These are phyloP conservation scores for Pseudogymnoascus destructans DNA, from an alignment of 2,329 filamentous ascomycete species.

Conservation along the genomic window DNA sequence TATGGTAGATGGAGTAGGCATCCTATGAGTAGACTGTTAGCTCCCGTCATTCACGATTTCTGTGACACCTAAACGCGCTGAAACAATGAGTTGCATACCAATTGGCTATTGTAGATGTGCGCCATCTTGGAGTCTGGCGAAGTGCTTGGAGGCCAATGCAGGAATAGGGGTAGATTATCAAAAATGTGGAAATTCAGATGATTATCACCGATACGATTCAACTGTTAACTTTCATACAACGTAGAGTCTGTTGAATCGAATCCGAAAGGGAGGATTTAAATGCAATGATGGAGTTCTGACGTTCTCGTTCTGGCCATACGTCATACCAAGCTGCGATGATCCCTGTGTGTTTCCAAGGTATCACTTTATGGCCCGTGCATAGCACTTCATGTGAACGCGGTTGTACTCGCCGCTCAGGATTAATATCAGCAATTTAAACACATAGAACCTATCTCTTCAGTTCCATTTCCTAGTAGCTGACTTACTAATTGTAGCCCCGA, in stretches of 20 bases:
- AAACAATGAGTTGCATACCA: constrained; percentile 24
- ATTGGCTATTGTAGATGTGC: constrained; percentile 31
- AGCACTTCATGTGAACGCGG: not conserved
- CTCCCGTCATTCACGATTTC: not conserved
- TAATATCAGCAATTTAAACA: too few relatives aligned
- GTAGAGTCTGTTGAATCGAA: not conserved
- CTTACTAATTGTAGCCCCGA: too few relatives aligned
- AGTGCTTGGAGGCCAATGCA: not conserved
- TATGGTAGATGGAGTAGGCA: constrained; percentile 23
- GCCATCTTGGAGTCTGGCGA: constrained; percentile 16
- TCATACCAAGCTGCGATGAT: constrained; percentile 3
- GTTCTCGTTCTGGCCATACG: constrained; percentile 1
- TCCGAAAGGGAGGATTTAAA: not conserved
- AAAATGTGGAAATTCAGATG: not conserved
- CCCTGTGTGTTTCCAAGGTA: constrained; percentile 3
- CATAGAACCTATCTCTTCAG: too few relatives aligned
- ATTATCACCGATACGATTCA: not conserved
- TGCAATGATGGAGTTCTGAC: not conserved
- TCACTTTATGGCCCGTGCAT: not conserved
- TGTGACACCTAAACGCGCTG: not conserved
- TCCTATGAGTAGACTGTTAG: constrained; percentile 16
- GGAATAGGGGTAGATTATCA: not conserved
- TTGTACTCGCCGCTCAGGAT: not conserved
- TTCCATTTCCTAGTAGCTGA: too few relatives aligned
- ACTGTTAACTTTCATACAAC: not conserved